Base-by-base conservation (phyloP, 768 basidiomycete genomes). In the Lactarius hengduanensis region DNA sequence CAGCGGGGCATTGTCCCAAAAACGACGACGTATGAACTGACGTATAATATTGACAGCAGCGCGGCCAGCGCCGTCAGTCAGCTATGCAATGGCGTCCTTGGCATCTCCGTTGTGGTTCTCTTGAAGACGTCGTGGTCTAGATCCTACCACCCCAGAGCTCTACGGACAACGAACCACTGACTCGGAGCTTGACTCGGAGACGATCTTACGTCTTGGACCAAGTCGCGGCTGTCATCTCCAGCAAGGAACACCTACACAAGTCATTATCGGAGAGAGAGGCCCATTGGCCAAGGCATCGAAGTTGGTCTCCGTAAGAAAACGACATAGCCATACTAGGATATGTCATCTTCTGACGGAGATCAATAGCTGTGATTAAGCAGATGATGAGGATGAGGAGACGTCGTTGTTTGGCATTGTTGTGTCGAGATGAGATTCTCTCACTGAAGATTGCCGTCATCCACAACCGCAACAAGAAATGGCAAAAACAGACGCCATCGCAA, bases 401-500 rank as follows among this genome's bases (percentile, higher is more conserved):
- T 0, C 47, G 11, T 22, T 50, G n/a, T 50, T 50, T 50, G 22
- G 47, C 22, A 13, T 50, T 26, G 47, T 50, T 50, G 10, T 50
- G 22, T 50, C 13, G 47, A 50, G 47, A 50, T 50, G 47, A 50
- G 22, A 50, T 22, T 45, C 20, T 20, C 43, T 45, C 43, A 36
- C 34, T 11, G 34, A 36, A 36, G 34, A 36, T 36, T 36, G 18
- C 8, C 8, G 43, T 47, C 47, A 15, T 13, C 22, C 22, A 13
- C 47, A 11, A 50, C 47, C n/a, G 34, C 34, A 55, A 45, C 41
- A 56, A 58, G 59, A 57, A 61, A 92, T 92, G 90, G 77, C 85
- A 64, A 76, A 75, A 70, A 80, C 88, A 71, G 92, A 93, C 78
- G 90, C 91, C 47, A 81, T 94, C 64, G 87, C 92, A 66, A 86